A percentile compares a stretch with the other conserved stretches of the same genome.
Conservation (phyloP, 371 early-diverging fungal genomes). For the Vairimorpha apis region DNA sequence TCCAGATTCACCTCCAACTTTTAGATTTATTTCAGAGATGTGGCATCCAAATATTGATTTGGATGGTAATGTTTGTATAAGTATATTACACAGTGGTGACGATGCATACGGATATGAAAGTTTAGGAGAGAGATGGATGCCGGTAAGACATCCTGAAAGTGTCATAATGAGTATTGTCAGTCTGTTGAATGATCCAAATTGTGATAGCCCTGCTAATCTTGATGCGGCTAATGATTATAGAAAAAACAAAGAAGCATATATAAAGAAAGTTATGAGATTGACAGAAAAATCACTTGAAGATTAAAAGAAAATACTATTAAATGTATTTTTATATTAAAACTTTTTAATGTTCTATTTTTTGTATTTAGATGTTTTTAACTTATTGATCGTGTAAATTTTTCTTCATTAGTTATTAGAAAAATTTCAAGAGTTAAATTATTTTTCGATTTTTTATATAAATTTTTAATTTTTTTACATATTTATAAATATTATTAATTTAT, state of each 20-base stretch:
- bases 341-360: too few relatives aligned
- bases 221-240: conserved; percentile 64
- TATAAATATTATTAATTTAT: too few relatives aligned
- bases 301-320: background rate
- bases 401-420: too few relatives aligned
- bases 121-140: conserved; percentile 80
- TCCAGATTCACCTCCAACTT: conserved; percentile 73
- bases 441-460: too few relatives aligned
- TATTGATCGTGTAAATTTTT: too few relatives aligned
- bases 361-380: too few relatives aligned
- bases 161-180: conserved; percentile 63
- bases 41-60: conserved; percentile 84
- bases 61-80: conserved; percentile 64
- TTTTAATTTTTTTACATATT: too few relatives aligned
- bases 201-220: conserved; percentile 64
- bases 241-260: conserved; percentile 68
- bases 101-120: conserved; percentile 85
- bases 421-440: too few relatives aligned
- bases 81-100: conserved; percentile 65
- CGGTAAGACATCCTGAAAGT: conserved; percentile 70
- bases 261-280: conserved; percentile 69
- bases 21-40: conserved; percentile 77
- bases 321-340: too few relatives aligned
- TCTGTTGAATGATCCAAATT: conserved; percentile 65
- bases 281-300: conserved; percentile 69